phyloP scores from a whole-genome alignment of 331 rosid species.

The Malus hybrid region DNA sequence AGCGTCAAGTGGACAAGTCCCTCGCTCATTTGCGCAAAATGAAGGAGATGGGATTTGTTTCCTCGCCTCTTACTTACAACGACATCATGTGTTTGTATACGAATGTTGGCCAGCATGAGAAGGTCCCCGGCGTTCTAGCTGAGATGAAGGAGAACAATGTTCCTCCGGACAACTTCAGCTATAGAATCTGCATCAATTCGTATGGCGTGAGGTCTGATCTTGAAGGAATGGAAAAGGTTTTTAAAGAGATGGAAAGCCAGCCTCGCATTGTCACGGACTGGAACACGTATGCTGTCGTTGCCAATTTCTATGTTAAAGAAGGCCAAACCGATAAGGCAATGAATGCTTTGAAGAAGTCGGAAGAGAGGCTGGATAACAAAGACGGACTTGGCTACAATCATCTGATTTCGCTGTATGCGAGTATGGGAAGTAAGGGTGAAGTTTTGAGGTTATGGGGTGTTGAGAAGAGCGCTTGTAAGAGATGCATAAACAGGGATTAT shows the following conservation, averaged over 20 bases:
- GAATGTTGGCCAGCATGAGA: slow-evolving; percentile 57
- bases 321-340: slow-evolving; percentile 37
- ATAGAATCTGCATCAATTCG: slow-evolving; percentile 80
- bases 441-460: slow-evolving; percentile 62
- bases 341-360: slow-evolving; percentile 51
- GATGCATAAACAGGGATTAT: slow-evolving; percentile 70
- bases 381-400: slow-evolving; percentile 59
- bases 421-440: slow-evolving; percentile 50
- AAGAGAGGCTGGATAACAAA: slow-evolving; percentile 56
- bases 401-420: slow-evolving; percentile 61
- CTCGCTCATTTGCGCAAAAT: slow-evolving; percentile 59
- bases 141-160: slow-evolving; percentile 67
- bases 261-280: slow-evolving; percentile 62
- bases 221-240: slow-evolving; percentile 42
- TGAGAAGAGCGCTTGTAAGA: slow-evolving; percentile 57
- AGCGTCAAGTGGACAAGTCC: slow-evolving; percentile 44
- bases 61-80: slow-evolving; percentile 58
- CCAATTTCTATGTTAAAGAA: slow-evolving; percentile 55
- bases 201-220: slow-evolving; percentile 52
- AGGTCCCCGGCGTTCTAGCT: slow-evolving; percentile 44
- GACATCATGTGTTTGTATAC: slow-evolving; percentile 71
- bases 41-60: slow-evolving; percentile 69
- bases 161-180: slow-evolving; percentile 69
- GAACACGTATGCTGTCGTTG: slow-evolving; percentile 74
- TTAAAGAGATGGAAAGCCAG: slow-evolving; percentile 70